Conservation (phyloP, 257 asterid genomes). For the Lycium ferocissimum region DNA sequence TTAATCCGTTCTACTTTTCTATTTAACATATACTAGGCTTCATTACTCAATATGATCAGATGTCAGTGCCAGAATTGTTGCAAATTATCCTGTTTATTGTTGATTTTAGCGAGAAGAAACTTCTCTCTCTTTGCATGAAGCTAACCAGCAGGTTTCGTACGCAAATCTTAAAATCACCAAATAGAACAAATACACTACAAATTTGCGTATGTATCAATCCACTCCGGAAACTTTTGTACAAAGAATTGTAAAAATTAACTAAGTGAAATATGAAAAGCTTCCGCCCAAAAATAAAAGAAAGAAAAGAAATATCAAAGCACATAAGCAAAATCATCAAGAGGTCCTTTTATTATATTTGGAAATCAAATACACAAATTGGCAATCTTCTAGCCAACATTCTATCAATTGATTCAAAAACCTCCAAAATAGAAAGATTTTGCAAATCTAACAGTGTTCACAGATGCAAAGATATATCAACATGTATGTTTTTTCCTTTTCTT, state of each 20-base stretch:
- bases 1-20: not conserved
- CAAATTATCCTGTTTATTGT: conserved; percentile 12
- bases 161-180: not conserved
- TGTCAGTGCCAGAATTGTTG: not conserved
- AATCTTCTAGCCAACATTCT: not conserved
- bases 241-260: conserved; percentile 10
- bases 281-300: not conserved
- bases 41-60: not conserved
- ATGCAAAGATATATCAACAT: not conserved
- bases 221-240: not conserved
- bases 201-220: too few relatives aligned
- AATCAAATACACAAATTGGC: not conserved
- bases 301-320: not conserved
- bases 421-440: not conserved
- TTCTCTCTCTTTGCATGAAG: not conserved
- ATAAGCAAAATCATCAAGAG: not conserved
- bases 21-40: conserved; percentile 15
- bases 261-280: not conserved
- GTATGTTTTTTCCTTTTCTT: too few relatives aligned
- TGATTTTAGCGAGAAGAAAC: conserved; percentile 3
- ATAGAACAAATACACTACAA: too few relatives aligned
- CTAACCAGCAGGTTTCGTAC: not conserved
- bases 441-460: not conserved
- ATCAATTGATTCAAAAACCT: not conserved
- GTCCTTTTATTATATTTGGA: not conserved